phyloP scores from a whole-genome alignment of 441 rosid species.

The Populus tomentosa region DNA sequence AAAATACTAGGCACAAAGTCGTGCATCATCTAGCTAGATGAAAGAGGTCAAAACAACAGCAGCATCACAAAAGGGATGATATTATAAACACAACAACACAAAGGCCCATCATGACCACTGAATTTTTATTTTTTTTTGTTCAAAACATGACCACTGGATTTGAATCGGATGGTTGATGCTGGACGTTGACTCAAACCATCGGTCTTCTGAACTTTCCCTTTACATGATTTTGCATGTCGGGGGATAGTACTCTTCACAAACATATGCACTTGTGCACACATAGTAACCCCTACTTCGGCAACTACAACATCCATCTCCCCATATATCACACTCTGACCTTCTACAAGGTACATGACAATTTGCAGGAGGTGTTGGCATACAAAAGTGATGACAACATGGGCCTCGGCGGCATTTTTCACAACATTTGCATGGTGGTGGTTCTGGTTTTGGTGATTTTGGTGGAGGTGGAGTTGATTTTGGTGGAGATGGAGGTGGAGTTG shows the following conservation, averaged over 20 bases:
- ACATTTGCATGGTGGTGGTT: slow-evolving; percentile 14
- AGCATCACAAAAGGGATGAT: too few relatives aligned
- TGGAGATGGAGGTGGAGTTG: too few relatives aligned
- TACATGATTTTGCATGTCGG: slow-evolving; percentile 47
- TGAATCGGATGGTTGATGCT: not conserved
- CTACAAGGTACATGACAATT: slow-evolving; percentile 23
- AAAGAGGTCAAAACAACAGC: too few relatives aligned
- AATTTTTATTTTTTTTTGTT: too few relatives aligned
- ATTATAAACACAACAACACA: too few relatives aligned
- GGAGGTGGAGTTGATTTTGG: too few relatives aligned
- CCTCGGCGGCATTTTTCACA: slow-evolving; percentile 12
- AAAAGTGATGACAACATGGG: slow-evolving; percentile 26
- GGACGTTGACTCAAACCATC: not conserved
- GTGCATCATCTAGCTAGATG: too few relatives aligned
- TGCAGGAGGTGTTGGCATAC: slow-evolving; percentile 21
- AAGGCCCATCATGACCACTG: too few relatives aligned
- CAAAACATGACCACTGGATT: too few relatives aligned
- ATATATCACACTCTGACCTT: slow-evolving; percentile 46
- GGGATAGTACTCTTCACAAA: slow-evolving; percentile 45
- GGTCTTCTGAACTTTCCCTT: not conserved
- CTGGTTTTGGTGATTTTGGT: too few relatives aligned
- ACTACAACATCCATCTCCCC: slow-evolving; percentile 39
- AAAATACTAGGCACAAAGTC: too few relatives aligned
- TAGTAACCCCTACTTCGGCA: slow-evolving; percentile 15
- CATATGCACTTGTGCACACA: slow-evolving; percentile 28